Base-by-base conservation (phyloP, 257 asterid species). In the Solanum bulbocastanum region DNA sequence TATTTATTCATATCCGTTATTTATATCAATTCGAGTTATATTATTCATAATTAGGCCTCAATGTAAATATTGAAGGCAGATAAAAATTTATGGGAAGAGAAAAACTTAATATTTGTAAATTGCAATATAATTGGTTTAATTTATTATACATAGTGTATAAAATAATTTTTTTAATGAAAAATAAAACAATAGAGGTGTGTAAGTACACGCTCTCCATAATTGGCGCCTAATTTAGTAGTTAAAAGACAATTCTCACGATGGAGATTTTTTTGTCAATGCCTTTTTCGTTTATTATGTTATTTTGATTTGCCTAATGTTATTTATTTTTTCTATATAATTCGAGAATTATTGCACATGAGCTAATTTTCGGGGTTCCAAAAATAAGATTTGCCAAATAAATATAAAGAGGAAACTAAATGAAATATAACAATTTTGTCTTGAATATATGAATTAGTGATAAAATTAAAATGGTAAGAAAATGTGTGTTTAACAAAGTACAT, bases 401-500 rank as follows among this genome's bases (percentile, higher is more conserved):
- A 71, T 23, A 62, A 30, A 10, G 15, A 39, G n/a, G 37, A 60
- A 52, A 36, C 13, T n/a, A 58, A 52, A 49, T 52, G 35, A 69
- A 58, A 40, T 56, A 75, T 87, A 90, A 58, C 30, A 90, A 69
- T 32, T 82, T 83, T 87, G 86, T 49, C 22, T 58, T 49, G 86
- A 89, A 89, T 20, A 56, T 56, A 20, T 91, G 74, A 90, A 90
- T 90, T 87, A 91, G 91, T 90, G 69, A 84, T 87, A 91, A 87
- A 84, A 74, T 89, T 73, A 79, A 76, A 90, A 90, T 91, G 83
- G 84, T 86, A 40, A 85, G 78, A 69, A 84, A 7, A 56, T 56
- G 20, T 56, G 65, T 56, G 10, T 56, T 56, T 56, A 7, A 20
- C 2, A 56, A 89, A 87, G 68, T 87, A 87, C 71, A 49, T 65